phyloP scores from a whole-genome alignment of 2,329 filamentous ascomycete species.

The Aspergillus piperis region DNA sequence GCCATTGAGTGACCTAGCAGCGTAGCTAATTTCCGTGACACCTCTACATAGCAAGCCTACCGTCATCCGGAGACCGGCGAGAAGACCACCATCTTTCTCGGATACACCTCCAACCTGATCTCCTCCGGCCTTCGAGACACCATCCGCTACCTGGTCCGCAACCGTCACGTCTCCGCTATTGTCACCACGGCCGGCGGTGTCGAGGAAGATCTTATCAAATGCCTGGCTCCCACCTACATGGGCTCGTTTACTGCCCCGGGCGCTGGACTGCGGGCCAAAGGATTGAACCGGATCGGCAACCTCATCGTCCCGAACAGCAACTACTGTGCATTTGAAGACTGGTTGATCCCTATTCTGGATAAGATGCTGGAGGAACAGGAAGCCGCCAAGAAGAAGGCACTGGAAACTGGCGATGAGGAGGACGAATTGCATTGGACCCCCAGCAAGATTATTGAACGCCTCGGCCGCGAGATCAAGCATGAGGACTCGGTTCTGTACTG shows the following conservation, averaged over 20 bases:
- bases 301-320: conserved; percentile 95
- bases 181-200: conserved; percentile 95
- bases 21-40: conserved; percentile 2
- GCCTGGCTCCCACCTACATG: conserved; percentile 89
- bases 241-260: conserved; percentile 79
- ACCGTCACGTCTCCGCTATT: conserved; percentile 87
- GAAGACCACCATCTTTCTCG: conserved; percentile 90
- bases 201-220: conserved; percentile 99
- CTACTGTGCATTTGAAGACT: conserved; percentile 97
- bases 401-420: conserved; percentile 49
- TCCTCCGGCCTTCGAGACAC: conserved; percentile 92
- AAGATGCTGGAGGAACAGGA: conserved; percentile 93
- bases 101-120: conserved; percentile 96
- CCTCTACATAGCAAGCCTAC: conserved; percentile 67
- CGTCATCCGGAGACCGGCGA: conserved; percentile 75
- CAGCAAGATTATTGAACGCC: conserved; percentile 82
- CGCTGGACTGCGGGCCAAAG: conserved; percentile 75
- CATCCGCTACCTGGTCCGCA: conserved; percentile 87
- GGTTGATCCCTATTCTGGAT: conserved; percentile 94
- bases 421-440: conserved; percentile 87
- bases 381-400: conserved; percentile 63
- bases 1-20: neutral
- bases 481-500: conserved; percentile 93
- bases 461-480: conserved; percentile 93
- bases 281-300: conserved; percentile 94